A percentile compares a stretch with the other conserved stretches of the same genome.
phyloP scores from a whole-genome alignment of 305 asterid genomes.

The Solanum hybrid region DNA sequence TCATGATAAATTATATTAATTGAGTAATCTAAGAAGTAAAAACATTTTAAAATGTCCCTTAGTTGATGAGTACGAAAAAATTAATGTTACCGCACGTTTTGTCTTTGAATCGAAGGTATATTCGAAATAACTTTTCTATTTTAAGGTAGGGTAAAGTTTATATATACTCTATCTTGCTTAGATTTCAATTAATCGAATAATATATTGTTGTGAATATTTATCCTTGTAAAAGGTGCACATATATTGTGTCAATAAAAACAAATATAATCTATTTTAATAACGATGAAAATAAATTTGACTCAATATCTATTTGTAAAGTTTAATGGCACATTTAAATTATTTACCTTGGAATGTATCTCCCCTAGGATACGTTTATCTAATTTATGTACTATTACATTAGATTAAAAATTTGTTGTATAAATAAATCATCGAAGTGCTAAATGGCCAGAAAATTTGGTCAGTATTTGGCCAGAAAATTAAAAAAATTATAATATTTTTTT shows the following conservation, averaged over 20 bases:
- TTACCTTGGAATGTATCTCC: background rate
- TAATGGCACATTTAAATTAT: background rate
- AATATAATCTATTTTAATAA: background rate
- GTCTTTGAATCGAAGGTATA: too few relatives aligned
- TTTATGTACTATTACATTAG: background rate
- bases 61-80: background rate
- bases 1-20: background rate
- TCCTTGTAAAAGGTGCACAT: background rate
- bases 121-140: background rate
- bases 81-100: background rate
- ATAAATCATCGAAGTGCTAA: background rate
- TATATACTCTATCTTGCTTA: too few relatives aligned
- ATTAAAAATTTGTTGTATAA: background rate
- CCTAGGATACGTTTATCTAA: background rate
- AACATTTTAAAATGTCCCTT: background rate
- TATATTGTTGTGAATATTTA: background rate
- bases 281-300: background rate
- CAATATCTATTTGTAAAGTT: background rate
- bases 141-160: fast-evolving
- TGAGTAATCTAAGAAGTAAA: background rate
- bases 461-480: too few relatives aligned
- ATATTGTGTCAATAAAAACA: background rate
- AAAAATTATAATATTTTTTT: too few relatives aligned
- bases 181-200: fast-evolving
- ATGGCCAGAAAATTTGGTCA: too few relatives aligned